These are phyloP conservation scores for Phytophthora rubi DNA, from an alignment of 352 stramenopile species.

Conservation along the genomic window DNA sequence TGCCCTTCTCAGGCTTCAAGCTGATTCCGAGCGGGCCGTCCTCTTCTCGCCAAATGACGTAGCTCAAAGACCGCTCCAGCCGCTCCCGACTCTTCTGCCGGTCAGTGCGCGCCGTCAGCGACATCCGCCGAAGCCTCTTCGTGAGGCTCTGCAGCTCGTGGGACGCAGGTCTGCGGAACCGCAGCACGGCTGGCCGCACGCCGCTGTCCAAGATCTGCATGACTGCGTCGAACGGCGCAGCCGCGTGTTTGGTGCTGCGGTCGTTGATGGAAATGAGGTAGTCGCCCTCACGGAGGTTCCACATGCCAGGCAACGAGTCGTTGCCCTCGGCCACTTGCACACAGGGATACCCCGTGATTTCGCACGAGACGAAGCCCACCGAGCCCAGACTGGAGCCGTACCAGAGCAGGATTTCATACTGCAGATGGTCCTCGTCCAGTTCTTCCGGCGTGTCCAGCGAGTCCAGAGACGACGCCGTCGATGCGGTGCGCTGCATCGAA, in stretches of 20 bases:
- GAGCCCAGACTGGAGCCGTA: conserved; percentile 59
- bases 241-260: conserved; percentile 42
- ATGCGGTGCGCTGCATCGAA: conserved; percentile 36
- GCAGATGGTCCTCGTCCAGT: conserved; percentile 46
- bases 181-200: conserved; percentile 65
- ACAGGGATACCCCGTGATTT: conserved; percentile 58
- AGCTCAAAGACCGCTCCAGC: conserved; percentile 63
- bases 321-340: conserved; percentile 64
- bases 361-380: conserved; percentile 51
- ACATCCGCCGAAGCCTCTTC: conserved; percentile 21
- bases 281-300: conserved; percentile 65
- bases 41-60: conserved; percentile 76
- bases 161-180: conserved; percentile 57
- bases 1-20: conserved; percentile 55
- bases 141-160: conserved; percentile 51
- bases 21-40: conserved; percentile 62
- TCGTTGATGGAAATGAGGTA: conserved; percentile 71
- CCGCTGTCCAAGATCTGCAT: conserved; percentile 67
- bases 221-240: conserved; percentile 53
- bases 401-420: conserved; percentile 72
- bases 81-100: conserved; percentile 54
- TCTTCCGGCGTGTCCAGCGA: conserved; percentile 36
- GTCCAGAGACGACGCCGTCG: conserved; percentile 34
- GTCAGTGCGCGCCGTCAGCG: conserved; percentile 18
- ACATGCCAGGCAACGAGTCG: conserved; percentile 70